Evolutionary conservation across 169 alveolate genomes (phyloP).

Genomic region (Perkinsus chesapeaki): DNA sequence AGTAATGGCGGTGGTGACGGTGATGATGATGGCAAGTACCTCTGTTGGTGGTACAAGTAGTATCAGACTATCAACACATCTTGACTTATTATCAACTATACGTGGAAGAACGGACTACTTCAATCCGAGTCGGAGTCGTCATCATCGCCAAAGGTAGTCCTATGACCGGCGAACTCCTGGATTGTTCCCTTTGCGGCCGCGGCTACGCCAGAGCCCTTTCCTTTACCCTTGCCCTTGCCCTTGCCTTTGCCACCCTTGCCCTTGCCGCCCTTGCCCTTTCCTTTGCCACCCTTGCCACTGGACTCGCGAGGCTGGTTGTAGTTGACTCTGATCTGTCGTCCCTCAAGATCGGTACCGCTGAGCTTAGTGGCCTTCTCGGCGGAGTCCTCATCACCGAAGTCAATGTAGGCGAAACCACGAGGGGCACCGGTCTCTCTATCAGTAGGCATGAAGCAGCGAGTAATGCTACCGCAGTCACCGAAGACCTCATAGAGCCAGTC

Average conservation of each 20-base stretch:
- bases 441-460: conserved; percentile 50
- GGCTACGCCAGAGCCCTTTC: not conserved
- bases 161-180: conserved; percentile 1
- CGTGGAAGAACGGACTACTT: too few relatives aligned
- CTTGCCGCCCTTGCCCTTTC: not conserved
- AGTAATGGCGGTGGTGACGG: not conserved
- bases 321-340: conserved; percentile 56
- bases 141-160: not conserved
- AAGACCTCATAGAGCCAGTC: conserved; percentile 49
- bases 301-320: conserved; percentile 3
- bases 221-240: conserved; percentile 1
- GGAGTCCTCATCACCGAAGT: conserved; percentile 49
- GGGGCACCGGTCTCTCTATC: conserved; percentile 53
- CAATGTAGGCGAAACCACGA: conserved; percentile 67
- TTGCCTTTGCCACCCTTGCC: not conserved
- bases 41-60: too few relatives aligned
- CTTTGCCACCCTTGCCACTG: conserved; percentile 2
- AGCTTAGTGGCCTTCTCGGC: conserved; percentile 51
- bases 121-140: not conserved
- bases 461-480: conserved; percentile 54
- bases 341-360: conserved; percentile 49
- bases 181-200: not conserved
- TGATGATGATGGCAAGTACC: too few relatives aligned
- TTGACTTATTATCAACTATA: not conserved
- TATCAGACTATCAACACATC: not conserved